A percentile compares a stretch with the other conserved stretches of the same genome.
phyloP scores from a whole-genome alignment of 371 early-diverging fungal genomes.

The Mortierella sp. region DNA sequence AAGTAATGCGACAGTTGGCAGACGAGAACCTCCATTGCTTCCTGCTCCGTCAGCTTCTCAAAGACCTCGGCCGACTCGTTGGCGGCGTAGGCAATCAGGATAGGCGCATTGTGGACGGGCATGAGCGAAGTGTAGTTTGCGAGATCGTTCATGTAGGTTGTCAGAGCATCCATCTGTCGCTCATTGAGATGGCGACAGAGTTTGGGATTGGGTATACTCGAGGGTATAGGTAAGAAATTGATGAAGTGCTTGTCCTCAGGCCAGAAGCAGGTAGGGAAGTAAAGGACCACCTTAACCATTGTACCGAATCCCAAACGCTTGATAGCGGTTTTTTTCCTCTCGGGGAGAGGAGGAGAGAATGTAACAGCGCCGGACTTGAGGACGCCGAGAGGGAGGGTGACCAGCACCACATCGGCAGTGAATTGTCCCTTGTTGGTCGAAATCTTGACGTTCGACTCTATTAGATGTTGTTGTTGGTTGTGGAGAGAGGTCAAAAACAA shows the following conservation, averaged over 20 bases:
- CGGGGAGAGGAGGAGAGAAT: constrained; percentile 52
- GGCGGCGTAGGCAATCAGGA: constrained; percentile 53
- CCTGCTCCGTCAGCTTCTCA: constrained; percentile 44
- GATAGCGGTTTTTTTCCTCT: constrained; percentile 48
- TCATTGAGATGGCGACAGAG: constrained; percentile 49
- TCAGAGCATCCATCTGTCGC: constrained; percentile 45
- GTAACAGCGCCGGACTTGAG: constrained; percentile 49
- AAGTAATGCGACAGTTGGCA: constrained; percentile 55
- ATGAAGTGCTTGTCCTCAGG: constrained; percentile 52
- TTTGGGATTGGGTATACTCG: constrained; percentile 44
- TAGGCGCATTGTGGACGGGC: constrained; percentile 48
- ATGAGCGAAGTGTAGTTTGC: constrained; percentile 57
- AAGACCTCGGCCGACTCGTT: constrained; percentile 49
- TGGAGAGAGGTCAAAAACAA: constrained; percentile 6
- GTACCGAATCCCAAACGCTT: constrained; percentile 57
- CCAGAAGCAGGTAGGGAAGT: constrained; percentile 54
- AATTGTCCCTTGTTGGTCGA: constrained; percentile 47
- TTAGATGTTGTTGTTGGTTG: constrained; percentile 10
- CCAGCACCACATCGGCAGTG: constrained; percentile 53
- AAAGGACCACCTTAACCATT: constrained; percentile 51
- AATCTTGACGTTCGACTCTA: constrained; percentile 46
- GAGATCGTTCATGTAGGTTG: constrained; percentile 52
- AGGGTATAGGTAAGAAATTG: constrained; percentile 55
- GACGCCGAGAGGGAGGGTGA: constrained; percentile 58
- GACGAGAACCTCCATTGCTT: constrained; percentile 48